phyloP scores from a whole-genome alignment of 257 asterid species.

The Asclepias syriaca region DNA sequence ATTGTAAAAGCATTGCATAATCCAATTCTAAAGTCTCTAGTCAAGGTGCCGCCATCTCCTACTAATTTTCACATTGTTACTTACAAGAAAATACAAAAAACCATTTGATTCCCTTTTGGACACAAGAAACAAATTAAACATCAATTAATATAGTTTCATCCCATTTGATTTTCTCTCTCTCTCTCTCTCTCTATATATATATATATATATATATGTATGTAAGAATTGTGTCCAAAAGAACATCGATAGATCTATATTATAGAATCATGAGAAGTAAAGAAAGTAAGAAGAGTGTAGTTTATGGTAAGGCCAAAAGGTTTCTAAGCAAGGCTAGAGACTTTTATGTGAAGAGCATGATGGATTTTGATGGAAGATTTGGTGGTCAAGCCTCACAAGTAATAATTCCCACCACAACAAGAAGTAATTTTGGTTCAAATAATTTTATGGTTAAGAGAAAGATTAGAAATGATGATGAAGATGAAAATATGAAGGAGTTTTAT shows the following conservation, averaged over 20 bases:
- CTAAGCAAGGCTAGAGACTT: conserved; percentile 38
- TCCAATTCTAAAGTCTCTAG: too few relatives aligned
- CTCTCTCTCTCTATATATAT: too few relatives aligned
- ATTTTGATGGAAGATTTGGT: conserved; percentile 28
- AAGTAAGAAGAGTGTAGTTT: conserved; percentile 16
- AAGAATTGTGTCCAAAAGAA: background rate
- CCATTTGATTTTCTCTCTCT: background rate
- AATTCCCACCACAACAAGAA: background rate
- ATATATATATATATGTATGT: too few relatives aligned
- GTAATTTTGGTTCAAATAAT: background rate
- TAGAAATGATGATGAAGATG: background rate
- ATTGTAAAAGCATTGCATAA: too few relatives aligned
- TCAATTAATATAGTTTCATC: background rate
- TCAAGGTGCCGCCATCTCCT: too few relatives aligned
- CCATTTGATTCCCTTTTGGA: background rate
- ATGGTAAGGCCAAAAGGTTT: conserved; percentile 32
- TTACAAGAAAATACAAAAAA: background rate
- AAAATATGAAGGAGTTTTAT: conserved; percentile 12
- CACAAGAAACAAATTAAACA: background rate
- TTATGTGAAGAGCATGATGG: conserved; percentile 35
- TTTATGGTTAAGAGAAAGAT: background rate
- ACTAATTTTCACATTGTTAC: too few relatives aligned
- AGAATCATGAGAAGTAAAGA: conserved; percentile 8
- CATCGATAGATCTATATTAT: background rate
- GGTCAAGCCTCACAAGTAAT: background rate